Percentiles rank a stretch among this genome's conserved stretches.
phyloP scores from a whole-genome alignment of 2,329 filamentous ascomycete species.

The Lachnellula suecica region DNA sequence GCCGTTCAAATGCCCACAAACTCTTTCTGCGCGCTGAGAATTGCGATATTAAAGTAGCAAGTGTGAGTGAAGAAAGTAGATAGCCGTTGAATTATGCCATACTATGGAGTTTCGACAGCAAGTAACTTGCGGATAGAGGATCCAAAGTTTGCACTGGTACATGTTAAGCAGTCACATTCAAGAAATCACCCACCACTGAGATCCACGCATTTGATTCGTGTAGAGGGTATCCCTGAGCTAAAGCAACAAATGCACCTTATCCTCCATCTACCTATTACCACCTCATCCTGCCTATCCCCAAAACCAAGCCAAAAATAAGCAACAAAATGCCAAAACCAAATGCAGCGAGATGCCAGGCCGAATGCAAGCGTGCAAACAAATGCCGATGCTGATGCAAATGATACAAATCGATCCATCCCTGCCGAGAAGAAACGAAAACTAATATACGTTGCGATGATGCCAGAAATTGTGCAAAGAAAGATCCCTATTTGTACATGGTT shows the following conservation, averaged over 20 bases:
- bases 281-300: neutral
- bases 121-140: too few relatives aligned
- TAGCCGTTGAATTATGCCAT: too few relatives aligned
- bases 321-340: neutral
- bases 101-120: too few relatives aligned
- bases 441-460: slow-evolving; percentile 8
- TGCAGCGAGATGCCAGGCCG: neutral
- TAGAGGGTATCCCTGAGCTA: neutral
- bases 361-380: slow-evolving; percentile 2
- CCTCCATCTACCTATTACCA: neutral
- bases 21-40: too few relatives aligned
- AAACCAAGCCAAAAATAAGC: neutral
- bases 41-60: too few relatives aligned
- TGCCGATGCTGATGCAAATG: slow-evolving; percentile 13
- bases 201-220: neutral
- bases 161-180: neutral
- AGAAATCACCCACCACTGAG: neutral
- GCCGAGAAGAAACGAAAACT: too few relatives aligned
- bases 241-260: neutral
- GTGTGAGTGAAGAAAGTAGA: too few relatives aligned
- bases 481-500: slow-evolving; percentile 18
- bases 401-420: slow-evolving; percentile 3
- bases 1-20: too few relatives aligned
- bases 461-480: slow-evolving; percentile 1
- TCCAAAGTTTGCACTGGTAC: too few relatives aligned